Evolutionary conservation across 495 filamentous ascomycete genomes (phyloP).

Genomic region (Acidiella bohemica): DNA sequence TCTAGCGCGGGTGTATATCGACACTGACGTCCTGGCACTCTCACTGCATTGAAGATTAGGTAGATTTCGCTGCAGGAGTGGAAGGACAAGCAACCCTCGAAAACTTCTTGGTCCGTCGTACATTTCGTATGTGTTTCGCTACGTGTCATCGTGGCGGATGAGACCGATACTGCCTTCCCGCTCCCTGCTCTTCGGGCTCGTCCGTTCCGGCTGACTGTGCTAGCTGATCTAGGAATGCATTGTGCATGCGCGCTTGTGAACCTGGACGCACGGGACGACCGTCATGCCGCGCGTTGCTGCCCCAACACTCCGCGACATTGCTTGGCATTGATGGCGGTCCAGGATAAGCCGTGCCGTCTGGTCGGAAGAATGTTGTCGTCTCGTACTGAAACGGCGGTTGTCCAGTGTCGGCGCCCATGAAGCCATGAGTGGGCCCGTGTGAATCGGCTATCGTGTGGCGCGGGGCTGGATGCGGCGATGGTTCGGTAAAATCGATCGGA

Average conservation of each 20-base stretch:
- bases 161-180: too few relatives aligned
- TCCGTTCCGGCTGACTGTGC: neutral
- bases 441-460: neutral
- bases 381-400: neutral
- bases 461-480: neutral
- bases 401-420: too few relatives aligned
- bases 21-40: too few relatives aligned
- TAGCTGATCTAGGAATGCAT: neutral
- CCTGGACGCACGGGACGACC: neutral
- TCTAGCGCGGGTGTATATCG: too few relatives aligned
- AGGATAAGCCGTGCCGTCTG: slow-evolving; percentile 4
- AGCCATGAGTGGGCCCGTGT: neutral
- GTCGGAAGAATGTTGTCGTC: neutral
- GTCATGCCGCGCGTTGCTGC: neutral
- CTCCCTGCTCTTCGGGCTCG: neutral
- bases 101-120: too few relatives aligned
- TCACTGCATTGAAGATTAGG: too few relatives aligned
- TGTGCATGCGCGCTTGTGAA: neutral
- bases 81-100: too few relatives aligned
- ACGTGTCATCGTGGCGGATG: too few relatives aligned
- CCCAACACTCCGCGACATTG: neutral
- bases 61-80: too few relatives aligned
- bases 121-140: too few relatives aligned
- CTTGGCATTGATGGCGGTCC: too few relatives aligned
- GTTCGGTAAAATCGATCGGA: neutral